Percentiles rank a stretch among this genome's conserved stretches.
Evolutionary conservation across 371 early-diverging fungal genomes (phyloP).

Genomic region (Batkoa obscura): DNA sequence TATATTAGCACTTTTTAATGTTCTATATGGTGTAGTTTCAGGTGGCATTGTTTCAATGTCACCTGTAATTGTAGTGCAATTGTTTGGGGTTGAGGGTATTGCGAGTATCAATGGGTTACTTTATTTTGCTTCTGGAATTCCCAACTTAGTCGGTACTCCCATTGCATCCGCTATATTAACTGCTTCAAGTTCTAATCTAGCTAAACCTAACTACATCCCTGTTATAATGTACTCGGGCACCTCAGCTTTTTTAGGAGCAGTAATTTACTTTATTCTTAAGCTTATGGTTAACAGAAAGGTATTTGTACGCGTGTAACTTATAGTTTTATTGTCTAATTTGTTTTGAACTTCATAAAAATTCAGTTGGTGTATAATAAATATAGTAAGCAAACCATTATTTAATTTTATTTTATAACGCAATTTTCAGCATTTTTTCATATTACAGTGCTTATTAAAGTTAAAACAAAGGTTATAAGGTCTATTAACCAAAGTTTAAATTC

Average conservation of each 20-base stretch:
- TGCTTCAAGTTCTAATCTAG: neutral
- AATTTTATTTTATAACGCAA: too few species aligned
- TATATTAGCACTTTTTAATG: constrained; percentile 23
- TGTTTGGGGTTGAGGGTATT: constrained; percentile 24
- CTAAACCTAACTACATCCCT: neutral
- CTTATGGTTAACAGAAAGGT: too few species aligned
- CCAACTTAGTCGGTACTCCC: constrained; percentile 23
- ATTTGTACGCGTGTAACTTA: too few species aligned
- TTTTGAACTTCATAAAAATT: too few species aligned
- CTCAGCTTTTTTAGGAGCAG: neutral
- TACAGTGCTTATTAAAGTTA: too few species aligned
- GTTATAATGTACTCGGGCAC: constrained; percentile 3
- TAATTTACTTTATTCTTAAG: too few species aligned
- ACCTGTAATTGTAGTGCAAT: constrained; percentile 21
- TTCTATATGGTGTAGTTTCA: constrained; percentile 34
- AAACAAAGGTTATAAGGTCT: too few species aligned
- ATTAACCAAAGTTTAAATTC: too few species aligned
- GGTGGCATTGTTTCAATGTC: constrained; percentile 26
- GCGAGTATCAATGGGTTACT: constrained; percentile 19
- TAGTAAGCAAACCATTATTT: too few species aligned
- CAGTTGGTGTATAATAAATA: too few species aligned
- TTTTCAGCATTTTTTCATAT: too few species aligned
- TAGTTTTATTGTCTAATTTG: too few species aligned
- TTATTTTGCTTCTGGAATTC: constrained; percentile 19
- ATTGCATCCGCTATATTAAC: constrained; percentile 26